Evolutionary conservation across 169 alveolate species (phyloP).

Genomic region (Cryptosporidium ryanae): DNA sequence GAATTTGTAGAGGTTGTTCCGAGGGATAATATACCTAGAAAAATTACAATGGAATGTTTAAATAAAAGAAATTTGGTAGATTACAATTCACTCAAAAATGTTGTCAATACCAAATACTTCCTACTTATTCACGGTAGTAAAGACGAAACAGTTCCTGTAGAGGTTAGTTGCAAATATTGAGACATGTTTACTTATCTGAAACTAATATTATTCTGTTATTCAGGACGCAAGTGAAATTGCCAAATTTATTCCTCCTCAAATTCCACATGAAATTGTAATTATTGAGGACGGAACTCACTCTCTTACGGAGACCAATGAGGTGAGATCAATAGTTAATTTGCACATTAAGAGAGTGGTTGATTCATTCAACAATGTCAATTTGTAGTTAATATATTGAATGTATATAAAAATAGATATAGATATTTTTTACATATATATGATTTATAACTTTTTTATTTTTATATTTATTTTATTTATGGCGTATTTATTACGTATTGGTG

Average conservation of each 20-base stretch:
- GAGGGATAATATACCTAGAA: constrained; percentile 69
- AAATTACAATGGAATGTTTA: constrained; percentile 52
- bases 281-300: constrained; percentile 71
- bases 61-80: constrained; percentile 52
- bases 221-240: constrained; percentile 73
- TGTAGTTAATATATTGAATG: not conserved
- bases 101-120: constrained; percentile 44
- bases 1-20: constrained; percentile 64
- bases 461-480: constrained; percentile 16
- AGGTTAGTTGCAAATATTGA: constrained; percentile 16
- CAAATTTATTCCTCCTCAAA: constrained; percentile 69
- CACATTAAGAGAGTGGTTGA: constrained; percentile 53
- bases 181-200: not conserved
- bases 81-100: constrained; percentile 32
- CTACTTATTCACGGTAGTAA: constrained; percentile 57
- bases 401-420: not conserved
- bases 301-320: constrained; percentile 55
- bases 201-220: not conserved
- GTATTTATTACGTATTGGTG: constrained; percentile 53
- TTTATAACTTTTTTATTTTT: constrained; percentile 1
- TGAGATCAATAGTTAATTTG: constrained; percentile 50
- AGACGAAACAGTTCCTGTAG: constrained; percentile 59
- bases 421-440: not conserved
- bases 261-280: constrained; percentile 70
- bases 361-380: not conserved